Evolutionary conservation across 225 moss, liverwort and hornwort species (phyloP), one percentile per base, ranked within the genome.

Genomic region (Physcomitrium patens): DNA sequence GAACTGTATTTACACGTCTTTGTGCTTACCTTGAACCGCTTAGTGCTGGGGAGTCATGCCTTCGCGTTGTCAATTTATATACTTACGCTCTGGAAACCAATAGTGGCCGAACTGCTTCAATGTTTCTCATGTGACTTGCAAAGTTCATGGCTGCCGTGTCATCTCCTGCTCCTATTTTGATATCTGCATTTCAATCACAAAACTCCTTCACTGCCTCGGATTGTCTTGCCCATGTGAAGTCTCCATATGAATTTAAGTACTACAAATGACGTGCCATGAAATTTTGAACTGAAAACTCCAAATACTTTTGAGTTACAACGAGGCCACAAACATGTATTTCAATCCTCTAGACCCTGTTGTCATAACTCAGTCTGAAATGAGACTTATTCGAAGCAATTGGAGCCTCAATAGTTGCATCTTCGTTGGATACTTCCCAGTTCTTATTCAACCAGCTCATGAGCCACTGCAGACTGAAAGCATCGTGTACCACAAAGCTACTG

Each of bases 221-320:
- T 45, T 92, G 92, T 44, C 92, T 94, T 74, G 94, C 92, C 96
- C 96, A 96, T 85, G 65, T 96, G 96, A 77, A 94, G 92, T 85
- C 93, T 96, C 80, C 76, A 62, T 75, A 73, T 76, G 71, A 54
- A 23, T 90, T 93, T 81, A 90, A 93, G 88, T 70, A 60, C 41
- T 69, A 77, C 69, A 37, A 57, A 75, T 68, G 0, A 52, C 22
- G 31, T 58, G 37, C 37, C 0, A 20, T 27, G 63, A 44, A 67
- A 16, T 58, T 27, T 27, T 54, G 47, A 15, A 47, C 28, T 24
- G 65, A 46, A 59, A 54, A 72, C 37, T 31, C 53, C n/a, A 67
- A 61, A 22, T 17, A 0, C 31, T 42, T 26, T 52, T 31, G 22
- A 57, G 57, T 64, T 20, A 15, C 10, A 58, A 63, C 27, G 60